These are phyloP conservation scores for Trichoderma sp. DNA, from an alignment of 2,329 filamentous ascomycete species.

Conservation along the genomic window DNA sequence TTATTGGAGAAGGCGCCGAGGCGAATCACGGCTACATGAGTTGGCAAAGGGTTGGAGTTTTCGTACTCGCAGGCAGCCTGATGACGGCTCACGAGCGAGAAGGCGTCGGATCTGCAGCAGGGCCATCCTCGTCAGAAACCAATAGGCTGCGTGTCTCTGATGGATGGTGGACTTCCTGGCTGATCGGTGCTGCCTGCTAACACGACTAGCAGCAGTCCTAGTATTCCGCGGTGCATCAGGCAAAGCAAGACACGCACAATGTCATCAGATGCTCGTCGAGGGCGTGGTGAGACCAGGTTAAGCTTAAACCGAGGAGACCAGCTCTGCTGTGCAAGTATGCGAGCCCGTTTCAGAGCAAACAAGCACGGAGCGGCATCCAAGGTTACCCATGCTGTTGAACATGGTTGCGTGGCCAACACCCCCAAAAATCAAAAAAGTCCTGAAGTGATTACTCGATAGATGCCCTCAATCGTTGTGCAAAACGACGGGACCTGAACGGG, in stretches of 20 bases:
- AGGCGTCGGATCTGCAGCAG: conserved; percentile 11
- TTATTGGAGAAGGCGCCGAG: not conserved
- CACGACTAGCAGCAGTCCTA: not conserved
- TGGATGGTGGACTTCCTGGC: not conserved
- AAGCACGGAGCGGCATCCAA: not conserved
- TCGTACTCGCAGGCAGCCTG: not conserved
- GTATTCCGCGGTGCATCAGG: not conserved
- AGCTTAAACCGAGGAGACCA: conserved; percentile 17
- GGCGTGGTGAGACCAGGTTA: conserved; percentile 19
- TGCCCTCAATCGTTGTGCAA: not conserved
- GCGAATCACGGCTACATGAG: not conserved
- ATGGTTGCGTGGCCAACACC: not conserved
- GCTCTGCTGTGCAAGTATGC: not conserved
- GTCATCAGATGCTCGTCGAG: conserved; percentile 3
- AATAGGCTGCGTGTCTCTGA: not conserved
- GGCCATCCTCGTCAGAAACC: not conserved
- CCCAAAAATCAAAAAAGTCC: not conserved
- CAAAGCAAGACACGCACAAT: conserved; percentile 15
- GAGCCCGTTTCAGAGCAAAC: not conserved
- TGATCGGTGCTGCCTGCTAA: not conserved
- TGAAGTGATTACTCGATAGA: not conserved
- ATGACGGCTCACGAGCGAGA: not conserved
- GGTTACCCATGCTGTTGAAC: not conserved
- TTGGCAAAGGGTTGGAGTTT: not conserved
- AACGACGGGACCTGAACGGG: not conserved